phyloP scores from a whole-genome alignment of 306 rosid genomes.

The Corylus americana region DNA sequence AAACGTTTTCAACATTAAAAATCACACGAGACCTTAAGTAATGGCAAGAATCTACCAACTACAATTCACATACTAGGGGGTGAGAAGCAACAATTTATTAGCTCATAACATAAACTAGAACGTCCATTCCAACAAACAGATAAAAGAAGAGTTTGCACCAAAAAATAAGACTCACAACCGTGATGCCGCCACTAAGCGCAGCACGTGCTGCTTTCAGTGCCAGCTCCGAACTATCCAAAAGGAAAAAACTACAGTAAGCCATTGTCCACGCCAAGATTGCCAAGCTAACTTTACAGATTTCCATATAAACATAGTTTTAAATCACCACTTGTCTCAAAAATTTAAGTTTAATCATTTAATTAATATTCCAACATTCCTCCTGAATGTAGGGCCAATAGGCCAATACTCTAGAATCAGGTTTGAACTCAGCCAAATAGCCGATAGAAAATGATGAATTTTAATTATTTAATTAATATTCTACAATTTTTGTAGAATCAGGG shows the following conservation, averaged over 20 bases:
- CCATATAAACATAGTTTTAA: neutral
- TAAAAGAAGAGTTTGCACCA: neutral
- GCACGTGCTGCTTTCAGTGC: slow-evolving; percentile 85
- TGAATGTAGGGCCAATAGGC: too few relatives aligned
- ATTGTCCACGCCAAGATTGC: neutral
- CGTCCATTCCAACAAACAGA: neutral
- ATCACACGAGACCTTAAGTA: slow-evolving; percentile 7
- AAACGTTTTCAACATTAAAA: neutral
- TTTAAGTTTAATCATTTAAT: too few relatives aligned
- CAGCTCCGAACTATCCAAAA: slow-evolving; percentile 63
- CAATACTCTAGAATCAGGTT: too few relatives aligned
- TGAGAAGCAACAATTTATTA: neutral
- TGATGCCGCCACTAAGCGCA: slow-evolving; percentile 79
- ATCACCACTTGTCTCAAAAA: neutral
- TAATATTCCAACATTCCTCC: too few relatives aligned
- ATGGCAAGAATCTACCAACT: slow-evolving; percentile 7
- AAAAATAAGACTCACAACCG: slow-evolving; percentile 64
- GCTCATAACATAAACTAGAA: neutral
- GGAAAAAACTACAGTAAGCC: slow-evolving; percentile 27
- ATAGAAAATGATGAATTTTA: too few relatives aligned
- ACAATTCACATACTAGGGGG: slow-evolving; percentile 3
- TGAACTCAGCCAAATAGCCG: too few relatives aligned
- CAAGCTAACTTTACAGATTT: neutral
- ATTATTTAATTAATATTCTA: too few relatives aligned
- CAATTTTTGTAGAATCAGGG: too few relatives aligned